A percentile compares a stretch with the other conserved stretches of the same genome.
These are phyloP conservation scores for Pseudognaphalium luteoalbum DNA, from an alignment of 129 eudicot genomes.

Conservation along the genomic window DNA sequence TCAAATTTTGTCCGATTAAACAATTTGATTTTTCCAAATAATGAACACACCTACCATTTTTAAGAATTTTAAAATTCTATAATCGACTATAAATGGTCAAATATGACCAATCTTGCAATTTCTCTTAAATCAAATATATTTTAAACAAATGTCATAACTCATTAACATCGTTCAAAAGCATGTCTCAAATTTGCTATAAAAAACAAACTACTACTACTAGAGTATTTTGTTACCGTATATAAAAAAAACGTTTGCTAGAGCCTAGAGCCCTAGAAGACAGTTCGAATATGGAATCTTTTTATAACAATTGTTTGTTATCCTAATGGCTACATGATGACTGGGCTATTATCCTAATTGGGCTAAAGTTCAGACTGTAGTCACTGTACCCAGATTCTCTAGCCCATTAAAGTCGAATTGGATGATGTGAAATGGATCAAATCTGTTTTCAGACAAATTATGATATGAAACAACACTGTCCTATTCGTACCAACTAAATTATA, in stretches of 20 bases:
- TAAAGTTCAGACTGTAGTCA: slow-evolving; percentile 8
- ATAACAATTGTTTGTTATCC: not conserved
- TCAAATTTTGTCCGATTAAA: too few species aligned
- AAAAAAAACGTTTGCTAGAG: not conserved
- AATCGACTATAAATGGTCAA: too few species aligned
- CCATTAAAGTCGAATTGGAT: not conserved
- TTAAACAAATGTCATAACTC: too few species aligned
- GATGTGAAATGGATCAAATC: slow-evolving; percentile 6
- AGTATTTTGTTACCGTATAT: not conserved
- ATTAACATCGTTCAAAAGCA: too few species aligned
- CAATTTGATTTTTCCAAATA: too few species aligned
- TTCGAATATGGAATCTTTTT: not conserved
- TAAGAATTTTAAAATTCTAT: too few species aligned
- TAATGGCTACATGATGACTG: not conserved
- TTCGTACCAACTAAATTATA: not conserved
- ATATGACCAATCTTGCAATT: too few species aligned
- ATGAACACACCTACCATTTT: too few species aligned
- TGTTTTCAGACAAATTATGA: not conserved
- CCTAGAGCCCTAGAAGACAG: not conserved
- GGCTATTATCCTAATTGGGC: slow-evolving; percentile 7
- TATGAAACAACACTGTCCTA: not conserved
- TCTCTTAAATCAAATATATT: too few species aligned
- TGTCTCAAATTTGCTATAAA: too few species aligned
- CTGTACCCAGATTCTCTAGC: slow-evolving; percentile 14
- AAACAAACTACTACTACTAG: not conserved